Conservation (phyloP, 768 basidiomycete genomes). For the Pulveroboletus frians region DNA sequence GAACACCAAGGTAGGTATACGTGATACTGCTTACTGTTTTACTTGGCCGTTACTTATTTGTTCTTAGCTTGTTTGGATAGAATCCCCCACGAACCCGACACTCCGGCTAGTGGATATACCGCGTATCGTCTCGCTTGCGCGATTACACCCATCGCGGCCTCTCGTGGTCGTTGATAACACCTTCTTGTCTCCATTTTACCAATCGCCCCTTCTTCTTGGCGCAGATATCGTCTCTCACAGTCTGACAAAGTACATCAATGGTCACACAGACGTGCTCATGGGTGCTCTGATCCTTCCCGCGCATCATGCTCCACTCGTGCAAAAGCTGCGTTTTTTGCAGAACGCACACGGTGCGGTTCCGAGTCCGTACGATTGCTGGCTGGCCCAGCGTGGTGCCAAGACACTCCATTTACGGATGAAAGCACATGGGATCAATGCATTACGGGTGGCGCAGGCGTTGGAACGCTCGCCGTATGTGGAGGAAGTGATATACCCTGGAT, state of each 20-base stretch:
- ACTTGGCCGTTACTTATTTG: neutral
- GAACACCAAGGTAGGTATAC: constrained; percentile 67
- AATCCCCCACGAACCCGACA: constrained; percentile 93
- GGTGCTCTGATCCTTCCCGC: constrained; percentile 73
- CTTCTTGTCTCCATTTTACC: constrained; percentile 89
- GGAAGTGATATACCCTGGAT: constrained; percentile 82
- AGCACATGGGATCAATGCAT: constrained; percentile 78
- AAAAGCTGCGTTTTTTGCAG: constrained; percentile 78
- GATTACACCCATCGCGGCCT: constrained; percentile 57
- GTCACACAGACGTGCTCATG: constrained; percentile 92
- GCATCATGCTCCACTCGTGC: constrained; percentile 41
- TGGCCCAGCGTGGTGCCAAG: constrained; percentile 86
- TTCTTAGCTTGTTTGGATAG: constrained; percentile 83
- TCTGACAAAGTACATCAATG: constrained; percentile 89
- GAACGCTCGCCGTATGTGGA: constrained; percentile 54
- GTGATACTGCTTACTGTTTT: constrained; percentile 12
- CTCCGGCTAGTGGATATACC: constrained; percentile 80
- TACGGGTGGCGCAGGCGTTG: constrained; percentile 66
- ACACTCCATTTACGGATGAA: constrained; percentile 87
- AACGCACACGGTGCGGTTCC: constrained; percentile 85
- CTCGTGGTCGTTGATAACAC: constrained; percentile 92
- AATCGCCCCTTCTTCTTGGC: constrained; percentile 76
- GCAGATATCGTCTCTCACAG: constrained; percentile 85
- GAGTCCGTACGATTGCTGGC: constrained; percentile 83
- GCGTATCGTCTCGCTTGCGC: constrained; percentile 61